Conservation (phyloP, 352 stramenopile species). For the Globisporangium polare region DNA sequence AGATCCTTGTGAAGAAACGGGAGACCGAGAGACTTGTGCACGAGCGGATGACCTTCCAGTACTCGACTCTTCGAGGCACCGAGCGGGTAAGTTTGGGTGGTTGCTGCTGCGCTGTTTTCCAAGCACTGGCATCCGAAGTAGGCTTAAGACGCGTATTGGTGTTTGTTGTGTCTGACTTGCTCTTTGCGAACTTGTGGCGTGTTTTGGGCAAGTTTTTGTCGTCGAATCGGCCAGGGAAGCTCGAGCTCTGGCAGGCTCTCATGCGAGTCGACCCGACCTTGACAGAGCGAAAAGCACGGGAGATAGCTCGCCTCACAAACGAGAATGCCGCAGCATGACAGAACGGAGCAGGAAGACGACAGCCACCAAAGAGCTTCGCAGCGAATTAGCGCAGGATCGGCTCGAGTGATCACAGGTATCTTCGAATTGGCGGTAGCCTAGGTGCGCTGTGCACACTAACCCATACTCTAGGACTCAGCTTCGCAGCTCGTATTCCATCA, state of each 20-base stretch:
- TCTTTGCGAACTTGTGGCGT: neutral
- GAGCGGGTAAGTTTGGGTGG: slow-evolving; percentile 42
- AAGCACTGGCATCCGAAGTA: neutral
- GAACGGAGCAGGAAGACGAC: no score
- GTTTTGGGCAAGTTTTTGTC: slow-evolving; percentile 35
- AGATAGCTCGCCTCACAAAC: slow-evolving; percentile 30
- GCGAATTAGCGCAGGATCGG: no score
- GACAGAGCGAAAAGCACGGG: slow-evolving; percentile 41
- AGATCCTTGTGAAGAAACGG: slow-evolving; percentile 63
- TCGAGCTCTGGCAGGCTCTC: slow-evolving; percentile 66
- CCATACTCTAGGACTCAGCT: no score
- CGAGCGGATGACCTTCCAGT: slow-evolving; percentile 55
- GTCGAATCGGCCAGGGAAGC: slow-evolving; percentile 35
- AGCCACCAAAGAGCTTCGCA: no score
- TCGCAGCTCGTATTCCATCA: neutral
- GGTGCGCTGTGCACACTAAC: no score
- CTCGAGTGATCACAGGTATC: neutral
- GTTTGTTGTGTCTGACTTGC: slow-evolving; percentile 1
- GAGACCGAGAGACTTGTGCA: slow-evolving; percentile 60
- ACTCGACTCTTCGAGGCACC: slow-evolving; percentile 47
- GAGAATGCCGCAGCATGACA: slow-evolving; percentile 5
- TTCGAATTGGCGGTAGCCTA: neutral
- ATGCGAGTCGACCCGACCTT: slow-evolving; percentile 65
- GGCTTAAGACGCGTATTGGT: neutral
- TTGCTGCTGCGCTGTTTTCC: neutral